A percentile compares a stretch with the other conserved stretches of the same genome.
Conservation (phyloP, 140 eudicot genomes). For the Eryngium alpinum region DNA sequence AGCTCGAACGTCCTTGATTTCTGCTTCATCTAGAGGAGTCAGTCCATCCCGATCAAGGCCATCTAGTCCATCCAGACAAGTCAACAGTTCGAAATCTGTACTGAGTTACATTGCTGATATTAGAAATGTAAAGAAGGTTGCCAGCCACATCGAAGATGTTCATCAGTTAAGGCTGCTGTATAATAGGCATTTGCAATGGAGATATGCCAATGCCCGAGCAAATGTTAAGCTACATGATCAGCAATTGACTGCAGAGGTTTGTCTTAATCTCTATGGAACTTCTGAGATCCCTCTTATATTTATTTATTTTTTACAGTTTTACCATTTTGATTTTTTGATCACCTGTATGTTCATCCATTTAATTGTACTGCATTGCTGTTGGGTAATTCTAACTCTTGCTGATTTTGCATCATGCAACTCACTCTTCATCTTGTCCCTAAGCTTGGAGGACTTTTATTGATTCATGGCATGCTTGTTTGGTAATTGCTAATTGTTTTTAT, state of each 20-base stretch:
- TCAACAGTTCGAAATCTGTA: slow-evolving; percentile 61
- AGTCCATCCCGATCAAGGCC: slow-evolving; percentile 67
- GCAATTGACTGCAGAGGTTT: slow-evolving; percentile 68
- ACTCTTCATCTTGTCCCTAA: background rate
- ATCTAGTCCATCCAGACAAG: slow-evolving; percentile 72
- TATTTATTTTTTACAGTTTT: background rate
- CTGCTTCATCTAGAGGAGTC: slow-evolving; percentile 57
- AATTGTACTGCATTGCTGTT: background rate
- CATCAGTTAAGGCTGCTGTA: slow-evolving; percentile 66
- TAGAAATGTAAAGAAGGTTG: slow-evolving; percentile 69
- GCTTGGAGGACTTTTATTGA: background rate
- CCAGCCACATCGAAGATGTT: slow-evolving; percentile 72
- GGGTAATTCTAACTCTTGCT: background rate
- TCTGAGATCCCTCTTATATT: background rate
- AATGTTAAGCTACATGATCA: slow-evolving; percentile 45
- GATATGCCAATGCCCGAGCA: slow-evolving; percentile 66
- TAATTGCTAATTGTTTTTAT: slow-evolving; percentile 7
- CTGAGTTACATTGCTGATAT: slow-evolving; percentile 78
- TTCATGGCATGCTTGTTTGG: background rate
- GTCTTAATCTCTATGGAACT: slow-evolving; percentile 17
- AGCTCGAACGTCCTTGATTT: slow-evolving; percentile 30
- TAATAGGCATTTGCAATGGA: slow-evolving; percentile 84
- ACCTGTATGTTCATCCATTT: background rate
- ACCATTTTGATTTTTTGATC: background rate
- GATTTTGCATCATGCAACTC: background rate